Base-by-base conservation (phyloP, 768 basidiomycete genomes). In the Amyloporia xantha region DNA sequence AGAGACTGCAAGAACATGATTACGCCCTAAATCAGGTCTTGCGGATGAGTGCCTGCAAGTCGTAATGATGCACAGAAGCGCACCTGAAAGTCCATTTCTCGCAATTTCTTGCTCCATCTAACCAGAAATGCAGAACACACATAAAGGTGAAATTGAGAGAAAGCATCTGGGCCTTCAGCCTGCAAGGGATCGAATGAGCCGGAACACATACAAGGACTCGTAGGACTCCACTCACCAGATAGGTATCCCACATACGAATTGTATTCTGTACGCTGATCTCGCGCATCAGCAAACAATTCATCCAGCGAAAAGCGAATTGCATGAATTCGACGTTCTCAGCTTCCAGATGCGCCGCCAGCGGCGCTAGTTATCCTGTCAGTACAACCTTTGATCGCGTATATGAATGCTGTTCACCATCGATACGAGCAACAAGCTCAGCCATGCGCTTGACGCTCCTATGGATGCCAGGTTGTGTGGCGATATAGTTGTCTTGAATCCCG, bases 301-400 rank as follows among this genome's bases (percentile, higher is more conserved):
- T 97, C 96, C 96, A 99, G 44, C 96, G 79, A 69, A 99, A 99
- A 33, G 96, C 95, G 59, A 99, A 99, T 64, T 99, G 96, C 85
- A 99, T 96, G 62, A 96, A 99, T 71, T 98, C 94, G 57, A 99
- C 93, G 59, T 88, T 90, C 67, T 99, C 86, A 10, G 82, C 70
- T 53, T 86, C 84, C 44, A 99, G 76, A 68, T 99, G 96, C 5
- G 79, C 70, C 4, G 84, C 76, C n/a, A 99, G 77, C 2, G 92
- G 91, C 17, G 86, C 91, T 95, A 50, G 4, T 24, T 4, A 9
- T 35, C 33, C 33, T 35, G n/a, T n/a, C n/a, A n/a, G n/a, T n/a
- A n/a, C n/a, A n/a, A n/a, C n/a, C n/a, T n/a, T n/a, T n/a, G n/a
- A n/a, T n/a, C n/a, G n/a, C n/a, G n/a, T n/a, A n/a, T n/a, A n/a